These are phyloP conservation scores for Lentinula edodes DNA, from an alignment of 768 basidiomycete genomes.

Conservation along the genomic window DNA sequence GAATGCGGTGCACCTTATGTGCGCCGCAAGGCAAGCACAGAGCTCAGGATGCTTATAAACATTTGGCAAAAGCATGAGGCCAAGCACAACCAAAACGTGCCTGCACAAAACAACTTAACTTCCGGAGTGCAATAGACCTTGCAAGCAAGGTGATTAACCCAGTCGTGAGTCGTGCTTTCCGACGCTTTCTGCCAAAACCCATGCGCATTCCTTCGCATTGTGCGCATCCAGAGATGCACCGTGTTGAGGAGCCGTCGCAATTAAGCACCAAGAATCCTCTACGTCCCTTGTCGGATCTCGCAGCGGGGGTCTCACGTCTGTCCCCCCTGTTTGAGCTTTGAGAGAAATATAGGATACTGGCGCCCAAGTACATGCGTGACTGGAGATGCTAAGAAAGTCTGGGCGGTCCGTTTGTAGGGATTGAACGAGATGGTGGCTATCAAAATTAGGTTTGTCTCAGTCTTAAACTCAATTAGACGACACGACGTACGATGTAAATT, in stretches of 20 bases:
- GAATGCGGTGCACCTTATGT: no score
- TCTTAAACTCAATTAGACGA: not conserved
- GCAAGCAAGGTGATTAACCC: no score
- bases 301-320: slow-evolving; percentile 21
- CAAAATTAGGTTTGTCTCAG: not conserved
- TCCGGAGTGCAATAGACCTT: no score
- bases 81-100: no score
- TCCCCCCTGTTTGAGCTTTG: slow-evolving; percentile 8
- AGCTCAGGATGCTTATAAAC: no score
- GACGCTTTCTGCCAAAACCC: slow-evolving; percentile 41
- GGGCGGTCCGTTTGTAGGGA: not conserved
- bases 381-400: slow-evolving; percentile 38
- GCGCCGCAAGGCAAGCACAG: no score
- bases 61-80: no score
- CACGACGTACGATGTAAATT: slow-evolving; percentile 31
- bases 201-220: slow-evolving; percentile 15
- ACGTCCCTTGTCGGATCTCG: slow-evolving; percentile 42
- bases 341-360: slow-evolving; percentile 50
- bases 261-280: slow-evolving; percentile 48
- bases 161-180: slow-evolving; percentile 30
- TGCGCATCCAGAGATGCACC: slow-evolving; percentile 2
- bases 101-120: no score
- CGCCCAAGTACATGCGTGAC: slow-evolving; percentile 35
- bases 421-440: slow-evolving; percentile 1
- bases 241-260: slow-evolving; percentile 23